Percentiles rank a stretch among this genome's conserved stretches.
Conservation (phyloP, 345 rosid species). For the Lenwebbia sp. region DNA sequence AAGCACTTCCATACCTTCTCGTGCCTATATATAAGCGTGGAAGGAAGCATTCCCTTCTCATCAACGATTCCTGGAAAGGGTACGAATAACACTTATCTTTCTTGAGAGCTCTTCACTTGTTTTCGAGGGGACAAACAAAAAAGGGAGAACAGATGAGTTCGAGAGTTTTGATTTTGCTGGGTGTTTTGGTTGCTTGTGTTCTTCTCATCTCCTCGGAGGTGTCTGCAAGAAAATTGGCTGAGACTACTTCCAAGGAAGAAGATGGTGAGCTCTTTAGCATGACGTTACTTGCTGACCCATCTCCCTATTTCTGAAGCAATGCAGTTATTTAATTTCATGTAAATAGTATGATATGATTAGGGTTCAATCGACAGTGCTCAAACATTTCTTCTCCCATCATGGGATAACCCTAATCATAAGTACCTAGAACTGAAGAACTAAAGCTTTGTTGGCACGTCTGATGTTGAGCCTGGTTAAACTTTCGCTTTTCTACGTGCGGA, state of each 20-base stretch:
- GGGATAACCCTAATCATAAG: neutral
- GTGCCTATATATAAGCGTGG: neutral
- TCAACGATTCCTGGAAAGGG: neutral
- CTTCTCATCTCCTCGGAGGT: slow-evolving; percentile 14
- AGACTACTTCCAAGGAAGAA: neutral
- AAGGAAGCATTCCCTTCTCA: neutral
- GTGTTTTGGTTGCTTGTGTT: neutral
- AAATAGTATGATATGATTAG: neutral
- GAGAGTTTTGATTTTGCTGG: slow-evolving; percentile 3
- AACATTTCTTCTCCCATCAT: neutral
- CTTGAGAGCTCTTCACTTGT: neutral
- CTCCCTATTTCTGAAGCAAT: neutral
- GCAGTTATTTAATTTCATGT: neutral
- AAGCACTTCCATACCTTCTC: neutral
- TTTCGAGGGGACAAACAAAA: neutral
- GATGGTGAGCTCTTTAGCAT: neutral
- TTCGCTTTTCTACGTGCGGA: neutral
- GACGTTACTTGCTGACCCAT: neutral
- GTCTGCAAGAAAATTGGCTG: slow-evolving; percentile 13
- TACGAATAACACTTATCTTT: neutral
- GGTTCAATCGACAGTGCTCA: neutral
- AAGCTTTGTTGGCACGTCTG: neutral
- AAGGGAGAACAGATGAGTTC: slow-evolving; percentile 1
- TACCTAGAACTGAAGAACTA: neutral
- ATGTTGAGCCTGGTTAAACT: neutral